Evolutionary conservation across 805 yeast species (phyloP).

Genomic region (Vanderwaltozyma polyspora): DNA sequence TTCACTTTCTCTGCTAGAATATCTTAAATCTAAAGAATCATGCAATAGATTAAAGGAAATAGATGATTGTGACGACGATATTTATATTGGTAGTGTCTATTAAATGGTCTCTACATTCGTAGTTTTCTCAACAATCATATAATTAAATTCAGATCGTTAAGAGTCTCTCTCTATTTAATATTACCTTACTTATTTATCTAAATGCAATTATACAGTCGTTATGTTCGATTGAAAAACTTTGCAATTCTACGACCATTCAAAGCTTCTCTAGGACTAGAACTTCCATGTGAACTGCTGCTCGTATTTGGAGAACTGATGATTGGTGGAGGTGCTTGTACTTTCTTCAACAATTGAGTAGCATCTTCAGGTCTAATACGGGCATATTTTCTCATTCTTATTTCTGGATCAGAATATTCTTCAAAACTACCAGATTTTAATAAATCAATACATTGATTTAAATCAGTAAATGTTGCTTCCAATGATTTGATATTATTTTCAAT

Average conservation of each 20-base stretch:
- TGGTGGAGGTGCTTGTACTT: conserved; percentile 19
- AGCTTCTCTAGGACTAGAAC: conserved; percentile 1
- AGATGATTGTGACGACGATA: too few relatives aligned
- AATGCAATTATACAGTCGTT: too few relatives aligned
- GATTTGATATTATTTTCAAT: conserved; percentile 34
- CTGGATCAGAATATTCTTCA: conserved; percentile 51
- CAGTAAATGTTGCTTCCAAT: conserved; percentile 62
- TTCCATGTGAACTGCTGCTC: neutral
- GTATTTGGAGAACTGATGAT: neutral
- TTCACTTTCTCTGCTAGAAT: too few relatives aligned
- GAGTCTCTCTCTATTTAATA: too few relatives aligned
- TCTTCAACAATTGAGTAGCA: conserved; percentile 50
- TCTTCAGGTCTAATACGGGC: conserved; percentile 66
- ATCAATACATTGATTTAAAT: conserved; percentile 69
- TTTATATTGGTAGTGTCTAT: too few relatives aligned
- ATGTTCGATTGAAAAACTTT: conserved; percentile 4
- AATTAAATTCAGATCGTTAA: too few relatives aligned
- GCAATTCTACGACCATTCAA: conserved; percentile 3
- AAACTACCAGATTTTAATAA: conserved; percentile 52
- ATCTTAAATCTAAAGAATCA: too few relatives aligned
- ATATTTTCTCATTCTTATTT: conserved; percentile 49
- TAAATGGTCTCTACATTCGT: too few relatives aligned
- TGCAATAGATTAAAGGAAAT: too few relatives aligned
- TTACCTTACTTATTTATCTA: too few relatives aligned
- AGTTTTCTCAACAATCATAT: too few relatives aligned